Evolutionary conservation across 768 basidiomycete genomes (phyloP).

Genomic region (Boletus pseudopeckii): DNA sequence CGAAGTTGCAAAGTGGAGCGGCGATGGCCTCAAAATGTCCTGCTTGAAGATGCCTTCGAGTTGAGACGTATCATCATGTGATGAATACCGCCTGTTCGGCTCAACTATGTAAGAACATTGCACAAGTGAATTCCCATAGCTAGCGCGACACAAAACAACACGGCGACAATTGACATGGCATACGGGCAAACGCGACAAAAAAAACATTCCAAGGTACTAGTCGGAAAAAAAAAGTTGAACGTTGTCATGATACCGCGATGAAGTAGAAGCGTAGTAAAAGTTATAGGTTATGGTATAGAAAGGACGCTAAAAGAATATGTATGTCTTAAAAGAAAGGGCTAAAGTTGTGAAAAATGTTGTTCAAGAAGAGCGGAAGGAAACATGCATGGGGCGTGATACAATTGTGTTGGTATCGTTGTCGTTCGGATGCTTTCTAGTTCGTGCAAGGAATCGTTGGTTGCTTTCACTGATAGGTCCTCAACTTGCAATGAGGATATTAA

Average conservation of each 20-base stretch:
- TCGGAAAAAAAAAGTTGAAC: background rate
- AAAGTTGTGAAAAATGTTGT: background rate
- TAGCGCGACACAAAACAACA: slow-evolving; percentile 26
- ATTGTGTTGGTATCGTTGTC: slow-evolving; percentile 23
- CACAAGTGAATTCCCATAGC: slow-evolving; percentile 19
- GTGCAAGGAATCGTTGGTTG: slow-evolving; percentile 22
- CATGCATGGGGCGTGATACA: slow-evolving; percentile 27
- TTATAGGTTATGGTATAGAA: slow-evolving; percentile 8
- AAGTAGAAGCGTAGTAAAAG: slow-evolving; percentile 14
- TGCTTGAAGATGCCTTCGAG: slow-evolving; percentile 77
- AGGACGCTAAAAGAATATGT: background rate
- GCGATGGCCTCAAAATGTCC: slow-evolving; percentile 72
- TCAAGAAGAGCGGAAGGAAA: slow-evolving; percentile 1
- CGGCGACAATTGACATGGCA: slow-evolving; percentile 20
- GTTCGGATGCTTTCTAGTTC: slow-evolving; percentile 29
- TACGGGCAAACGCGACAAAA: slow-evolving; percentile 14
- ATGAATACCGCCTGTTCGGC: background rate
- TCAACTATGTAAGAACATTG: slow-evolving; percentile 5
- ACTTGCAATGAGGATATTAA: background rate
- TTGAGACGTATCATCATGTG: slow-evolving; percentile 20
- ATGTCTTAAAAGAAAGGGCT: background rate
- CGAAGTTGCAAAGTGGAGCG: slow-evolving; percentile 82
- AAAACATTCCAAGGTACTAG: slow-evolving; percentile 6
- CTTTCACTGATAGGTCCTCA: slow-evolving; percentile 7
- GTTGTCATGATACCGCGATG: slow-evolving; percentile 4